Evolutionary conservation across 2,329 filamentous ascomycete species (phyloP).

Genomic region (Dothideomycetes sp.): DNA sequence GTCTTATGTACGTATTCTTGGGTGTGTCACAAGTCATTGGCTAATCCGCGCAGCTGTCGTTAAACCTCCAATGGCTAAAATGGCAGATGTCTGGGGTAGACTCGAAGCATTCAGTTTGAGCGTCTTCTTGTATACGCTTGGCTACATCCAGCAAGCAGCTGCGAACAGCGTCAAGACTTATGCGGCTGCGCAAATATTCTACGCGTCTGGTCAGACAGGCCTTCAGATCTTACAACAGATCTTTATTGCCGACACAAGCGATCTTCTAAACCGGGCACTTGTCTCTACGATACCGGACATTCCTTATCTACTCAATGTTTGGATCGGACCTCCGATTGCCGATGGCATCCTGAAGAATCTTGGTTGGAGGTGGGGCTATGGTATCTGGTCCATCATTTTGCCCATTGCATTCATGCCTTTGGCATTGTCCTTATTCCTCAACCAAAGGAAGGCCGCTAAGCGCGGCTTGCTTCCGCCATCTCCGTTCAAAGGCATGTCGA

Average conservation of each 20-base stretch:
- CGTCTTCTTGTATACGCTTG: constrained; percentile 43
- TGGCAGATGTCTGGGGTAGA: constrained; percentile 52
- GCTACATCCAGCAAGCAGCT: constrained; percentile 47
- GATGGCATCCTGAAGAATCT: constrained; percentile 33
- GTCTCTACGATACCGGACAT: constrained; percentile 48
- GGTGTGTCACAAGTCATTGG: too few relatives aligned
- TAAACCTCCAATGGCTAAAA: constrained; percentile 50
- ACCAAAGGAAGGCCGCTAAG: constrained; percentile 40
- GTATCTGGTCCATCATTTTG: constrained; percentile 51
- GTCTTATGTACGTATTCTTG: constrained; percentile 41
- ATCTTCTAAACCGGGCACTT: constrained; percentile 48
- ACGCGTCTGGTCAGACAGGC: constrained; percentile 48
- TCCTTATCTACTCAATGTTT: constrained; percentile 51
- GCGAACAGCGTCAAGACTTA: constrained; percentile 45
- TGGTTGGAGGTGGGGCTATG: constrained; percentile 54
- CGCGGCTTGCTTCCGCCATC: constrained; percentile 33
- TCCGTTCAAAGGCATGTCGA: constrained; percentile 24
- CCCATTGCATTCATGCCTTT: constrained; percentile 46
- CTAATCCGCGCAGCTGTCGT: constrained; percentile 46
- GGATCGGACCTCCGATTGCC: constrained; percentile 46
- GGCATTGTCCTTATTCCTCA: constrained; percentile 39
- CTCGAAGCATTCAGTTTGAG: constrained; percentile 47
- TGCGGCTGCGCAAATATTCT: constrained; percentile 48
- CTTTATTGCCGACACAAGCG: constrained; percentile 53
- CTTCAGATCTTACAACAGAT: constrained; percentile 52